These are phyloP conservation scores for Viridothelium virens DNA, from an alignment of 495 filamentous ascomycete genomes.

Conservation along the genomic window DNA sequence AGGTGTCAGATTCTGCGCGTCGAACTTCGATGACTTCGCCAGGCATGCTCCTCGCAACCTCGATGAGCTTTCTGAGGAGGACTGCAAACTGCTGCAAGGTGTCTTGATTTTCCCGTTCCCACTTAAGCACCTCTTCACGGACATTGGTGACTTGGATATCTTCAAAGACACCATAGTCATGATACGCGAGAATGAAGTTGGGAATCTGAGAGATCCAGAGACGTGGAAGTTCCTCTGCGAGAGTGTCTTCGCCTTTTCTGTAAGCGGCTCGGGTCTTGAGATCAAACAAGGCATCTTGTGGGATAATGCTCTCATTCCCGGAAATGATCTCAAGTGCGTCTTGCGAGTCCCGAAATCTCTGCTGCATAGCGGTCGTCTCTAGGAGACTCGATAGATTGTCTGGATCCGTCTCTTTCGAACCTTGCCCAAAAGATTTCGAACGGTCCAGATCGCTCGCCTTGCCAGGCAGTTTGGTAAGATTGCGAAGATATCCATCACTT, in stretches of 20 bases:
- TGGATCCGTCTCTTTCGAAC: background rate
- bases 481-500: conserved; percentile 50
- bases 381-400: background rate
- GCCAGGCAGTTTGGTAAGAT: background rate
- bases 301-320: conserved; percentile 24
- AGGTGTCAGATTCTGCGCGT: conserved; percentile 26
- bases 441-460: too few relatives aligned
- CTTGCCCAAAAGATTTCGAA: too few relatives aligned
- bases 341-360: background rate
- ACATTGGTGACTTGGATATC: conserved; percentile 45
- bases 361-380: background rate
- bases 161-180: conserved; percentile 46
- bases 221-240: conserved; percentile 45
- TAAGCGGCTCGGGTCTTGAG: conserved; percentile 53
- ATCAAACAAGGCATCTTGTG: conserved; percentile 53
- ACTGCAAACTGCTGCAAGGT: conserved; percentile 36
- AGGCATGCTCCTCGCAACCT: conserved; percentile 31
- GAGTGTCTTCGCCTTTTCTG: conserved; percentile 33
- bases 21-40: conserved; percentile 42
- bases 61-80: conserved; percentile 43
- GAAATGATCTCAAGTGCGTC: conserved; percentile 17
- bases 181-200: conserved; percentile 54
- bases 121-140: conserved; percentile 40
- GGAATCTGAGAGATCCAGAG: conserved; percentile 57
- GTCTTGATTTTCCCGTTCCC: conserved; percentile 44